Base-by-base conservation (phyloP, 805 yeast genomes). In the Pichia rugopelliculosa region DNA sequence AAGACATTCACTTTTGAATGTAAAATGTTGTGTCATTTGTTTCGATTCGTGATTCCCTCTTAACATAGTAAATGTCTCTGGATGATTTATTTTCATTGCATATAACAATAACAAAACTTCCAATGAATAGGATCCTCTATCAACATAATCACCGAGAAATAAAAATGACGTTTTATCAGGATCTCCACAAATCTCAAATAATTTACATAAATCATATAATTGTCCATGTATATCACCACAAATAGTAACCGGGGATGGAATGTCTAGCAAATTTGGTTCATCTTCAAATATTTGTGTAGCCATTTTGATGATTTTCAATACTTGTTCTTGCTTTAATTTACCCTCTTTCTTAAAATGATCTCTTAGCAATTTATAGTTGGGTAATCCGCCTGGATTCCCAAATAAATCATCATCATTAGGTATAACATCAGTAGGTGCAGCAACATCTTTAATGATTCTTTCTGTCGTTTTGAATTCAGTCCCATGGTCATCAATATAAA, bases 211-310 rank as follows among this genome's bases (percentile, higher is more conserved):
- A 65, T 91, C 99, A 64, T 77, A 90, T 64, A 78, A 88, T 65
- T 91, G 98, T 17, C 99, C 99, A 66, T 91, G 98, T n/a, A 90
- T 76, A 66, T 91, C 98, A 48, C 99, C 99, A 69, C 97, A 89
- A 3, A 91, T 89, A 0, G 96, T 90, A 3, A 91, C 87, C 0
- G 98, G 99, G 0, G 96, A 95, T 3, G 89, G 90, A 2, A 93
- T 84, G 18, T 74, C 74, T 44, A 91, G 69, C 56, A 91, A 61
- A 57, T 86, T 91, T 6, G 96, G 95, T 59, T 91, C 98, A 36
- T 66, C 61, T 13, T 74, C 62, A 48, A 93, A 72, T 8, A 82
- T 62, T 21, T 70, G 71, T 0, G 89, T 80, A 9, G 95, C 95
- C 64, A 70, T 72, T 18, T 69, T 61, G 38, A 91, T 61, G 45